Evolutionary conservation across 345 rosid genomes (phyloP).

Genomic region (Camelina hispida): DNA sequence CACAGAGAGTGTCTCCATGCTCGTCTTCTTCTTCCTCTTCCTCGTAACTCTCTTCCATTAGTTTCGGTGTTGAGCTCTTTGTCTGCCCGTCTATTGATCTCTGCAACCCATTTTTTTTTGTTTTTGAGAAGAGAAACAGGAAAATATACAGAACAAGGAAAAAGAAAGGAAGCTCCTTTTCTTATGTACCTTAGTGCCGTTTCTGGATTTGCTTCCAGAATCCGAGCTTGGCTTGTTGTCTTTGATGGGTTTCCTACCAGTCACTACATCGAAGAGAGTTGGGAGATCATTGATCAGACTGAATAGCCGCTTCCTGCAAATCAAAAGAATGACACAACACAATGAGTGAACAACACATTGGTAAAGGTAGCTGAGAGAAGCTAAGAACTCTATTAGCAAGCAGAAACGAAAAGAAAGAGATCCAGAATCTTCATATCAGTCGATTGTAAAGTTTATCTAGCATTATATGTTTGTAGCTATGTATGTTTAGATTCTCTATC

Average conservation of each 20-base stretch:
- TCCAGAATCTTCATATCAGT: slow-evolving; percentile 14
- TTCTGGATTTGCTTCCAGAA: slow-evolving; percentile 75
- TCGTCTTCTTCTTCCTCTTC: slow-evolving; percentile 81
- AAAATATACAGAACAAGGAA: neutral
- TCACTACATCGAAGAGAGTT: slow-evolving; percentile 91
- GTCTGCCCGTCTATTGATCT: slow-evolving; percentile 71
- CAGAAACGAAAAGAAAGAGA: neutral
- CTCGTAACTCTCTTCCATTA: slow-evolving; percentile 54
- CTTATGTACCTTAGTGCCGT: slow-evolving; percentile 61
- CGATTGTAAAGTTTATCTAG: slow-evolving; percentile 15
- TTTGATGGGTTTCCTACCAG: slow-evolving; percentile 81
- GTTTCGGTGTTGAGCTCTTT: slow-evolving; percentile 58
- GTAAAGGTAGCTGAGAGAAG: slow-evolving; percentile 4
- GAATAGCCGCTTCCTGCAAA: slow-evolving; percentile 85
- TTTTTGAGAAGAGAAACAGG: neutral
- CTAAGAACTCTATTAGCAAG: neutral
- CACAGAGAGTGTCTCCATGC: slow-evolving; percentile 74
- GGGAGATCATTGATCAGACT: slow-evolving; percentile 93
- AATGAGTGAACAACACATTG: neutral
- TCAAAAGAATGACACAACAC: slow-evolving; percentile 7
- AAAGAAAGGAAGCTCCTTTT: neutral
- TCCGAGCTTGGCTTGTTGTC: slow-evolving; percentile 91
- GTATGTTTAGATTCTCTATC: slow-evolving; percentile 10
- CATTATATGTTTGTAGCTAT: neutral
- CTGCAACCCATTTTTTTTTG: slow-evolving; percentile 42